These are phyloP conservation scores for Rhodotorula sp. DNA, from an alignment of 1,284 basidiomycete species.

Conservation along the genomic window DNA sequence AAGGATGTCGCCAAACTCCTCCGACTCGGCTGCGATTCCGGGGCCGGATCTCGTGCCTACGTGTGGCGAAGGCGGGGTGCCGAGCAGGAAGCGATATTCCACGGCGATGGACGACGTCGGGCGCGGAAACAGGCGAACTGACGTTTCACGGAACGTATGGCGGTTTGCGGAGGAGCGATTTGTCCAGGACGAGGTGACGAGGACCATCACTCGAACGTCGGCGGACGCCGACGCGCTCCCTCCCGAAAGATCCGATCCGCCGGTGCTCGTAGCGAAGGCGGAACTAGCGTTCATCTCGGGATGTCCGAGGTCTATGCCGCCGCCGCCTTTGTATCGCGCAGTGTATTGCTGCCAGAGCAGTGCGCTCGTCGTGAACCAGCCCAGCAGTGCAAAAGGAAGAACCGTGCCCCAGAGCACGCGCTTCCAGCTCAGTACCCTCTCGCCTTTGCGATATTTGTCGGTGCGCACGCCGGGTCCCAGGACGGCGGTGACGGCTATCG, in stretches of 20 bases:
- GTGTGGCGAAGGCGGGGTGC: constrained; percentile 34
- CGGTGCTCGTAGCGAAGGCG: neutral
- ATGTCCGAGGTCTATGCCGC: constrained; percentile 24
- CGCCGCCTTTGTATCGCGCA: constrained; percentile 35
- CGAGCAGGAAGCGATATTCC: constrained; percentile 38
- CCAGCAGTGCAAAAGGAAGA: constrained; percentile 33
- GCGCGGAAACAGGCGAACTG: constrained; percentile 27
- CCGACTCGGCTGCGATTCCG: constrained; percentile 31
- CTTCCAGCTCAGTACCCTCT: constrained; percentile 37
- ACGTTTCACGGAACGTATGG: constrained; percentile 33
- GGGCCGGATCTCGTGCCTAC: constrained; percentile 16
- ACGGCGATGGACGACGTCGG: constrained; percentile 12
- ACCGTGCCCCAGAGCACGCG: constrained; percentile 38
- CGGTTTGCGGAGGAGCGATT: constrained; percentile 26
- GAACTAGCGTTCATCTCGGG: constrained; percentile 7
- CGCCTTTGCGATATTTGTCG: constrained; percentile 39
- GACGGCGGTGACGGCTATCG: constrained; percentile 25
- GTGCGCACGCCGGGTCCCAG: constrained; percentile 38
- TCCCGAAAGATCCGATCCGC: neutral
- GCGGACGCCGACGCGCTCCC: neutral
- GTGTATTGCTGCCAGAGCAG: constrained; percentile 37
- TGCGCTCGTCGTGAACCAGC: constrained; percentile 32
- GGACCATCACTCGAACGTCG: constrained; percentile 31
- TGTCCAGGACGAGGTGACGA: constrained; percentile 38
- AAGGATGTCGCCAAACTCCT: constrained; percentile 30